phyloP scores from a whole-genome alignment of 306 rosid genomes.

The Pyrus betulifolia region DNA sequence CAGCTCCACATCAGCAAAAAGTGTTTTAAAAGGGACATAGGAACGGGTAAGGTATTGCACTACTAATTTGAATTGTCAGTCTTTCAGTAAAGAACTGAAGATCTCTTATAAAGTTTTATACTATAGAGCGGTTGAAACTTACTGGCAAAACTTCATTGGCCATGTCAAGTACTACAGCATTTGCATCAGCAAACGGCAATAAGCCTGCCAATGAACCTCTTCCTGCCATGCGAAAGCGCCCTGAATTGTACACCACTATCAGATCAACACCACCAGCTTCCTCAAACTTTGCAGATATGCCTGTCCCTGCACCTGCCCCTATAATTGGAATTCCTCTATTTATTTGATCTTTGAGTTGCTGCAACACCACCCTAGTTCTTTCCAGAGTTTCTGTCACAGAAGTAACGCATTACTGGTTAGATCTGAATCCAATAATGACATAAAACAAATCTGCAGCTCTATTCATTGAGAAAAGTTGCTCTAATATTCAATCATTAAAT shows the following conservation, averaged over 20 bases:
- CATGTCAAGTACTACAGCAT: slow-evolving; percentile 88
- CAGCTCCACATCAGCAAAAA: slow-evolving; percentile 10
- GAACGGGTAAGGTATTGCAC: background rate
- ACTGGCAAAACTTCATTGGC: slow-evolving; percentile 93
- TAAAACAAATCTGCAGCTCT: background rate
- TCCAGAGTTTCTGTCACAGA: slow-evolving; percentile 59
- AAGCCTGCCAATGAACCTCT: slow-evolving; percentile 93
- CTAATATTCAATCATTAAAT: background rate
- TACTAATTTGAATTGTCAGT: background rate
- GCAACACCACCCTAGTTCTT: slow-evolving; percentile 57
- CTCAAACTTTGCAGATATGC: slow-evolving; percentile 96
- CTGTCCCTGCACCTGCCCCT: slow-evolving; percentile 96
- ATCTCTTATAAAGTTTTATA: slow-evolving; percentile 5
- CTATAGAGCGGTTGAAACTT: slow-evolving; percentile 27
- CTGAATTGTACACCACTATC: slow-evolving; percentile 83
- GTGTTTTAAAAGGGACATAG: background rate
- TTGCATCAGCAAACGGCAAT: slow-evolving; percentile 90
- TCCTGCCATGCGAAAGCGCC: slow-evolving; percentile 96
- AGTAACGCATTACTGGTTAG: background rate
- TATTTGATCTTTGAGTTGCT: slow-evolving; percentile 65
- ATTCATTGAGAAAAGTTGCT: background rate
- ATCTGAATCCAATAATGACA: background rate
- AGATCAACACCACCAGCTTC: slow-evolving; percentile 94
- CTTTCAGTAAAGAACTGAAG: background rate
- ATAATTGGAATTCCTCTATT: slow-evolving; percentile 58